These are phyloP conservation scores for Botrytis galanthina DNA, from an alignment of 2,329 filamentous ascomycete species.

Conservation along the genomic window DNA sequence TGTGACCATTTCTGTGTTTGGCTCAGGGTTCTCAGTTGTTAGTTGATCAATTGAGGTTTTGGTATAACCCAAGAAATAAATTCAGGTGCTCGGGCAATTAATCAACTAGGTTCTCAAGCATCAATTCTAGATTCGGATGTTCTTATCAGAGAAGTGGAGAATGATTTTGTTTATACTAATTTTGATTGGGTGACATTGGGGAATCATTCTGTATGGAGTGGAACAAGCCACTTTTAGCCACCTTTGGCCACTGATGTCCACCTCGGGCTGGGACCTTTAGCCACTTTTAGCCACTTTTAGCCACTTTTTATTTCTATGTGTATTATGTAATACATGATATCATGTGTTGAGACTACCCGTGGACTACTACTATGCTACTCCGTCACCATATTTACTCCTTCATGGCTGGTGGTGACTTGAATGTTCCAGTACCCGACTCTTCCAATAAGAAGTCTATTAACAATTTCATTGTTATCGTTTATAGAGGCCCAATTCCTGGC, in stretches of 20 bases:
- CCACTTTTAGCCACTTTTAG: neutral
- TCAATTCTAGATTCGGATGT: neutral
- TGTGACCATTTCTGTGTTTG: neutral
- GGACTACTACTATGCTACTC: neutral
- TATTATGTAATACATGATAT: slow-evolving; percentile 3
- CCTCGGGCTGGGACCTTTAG: no score
- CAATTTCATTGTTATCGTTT: neutral
- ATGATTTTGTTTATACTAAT: neutral
- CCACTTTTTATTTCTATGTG: neutral
- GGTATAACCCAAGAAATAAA: neutral
- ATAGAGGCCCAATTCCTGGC: neutral
- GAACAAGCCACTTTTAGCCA: neutral
- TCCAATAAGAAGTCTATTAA: neutral
- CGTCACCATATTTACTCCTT: neutral
- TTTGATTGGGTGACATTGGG: neutral
- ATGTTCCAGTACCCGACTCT: neutral
- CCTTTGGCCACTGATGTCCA: neutral
- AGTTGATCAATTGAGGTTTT: neutral
- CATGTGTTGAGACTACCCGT: neutral
- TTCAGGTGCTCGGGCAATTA: neutral
- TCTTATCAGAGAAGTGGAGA: neutral
- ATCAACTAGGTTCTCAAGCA: neutral
- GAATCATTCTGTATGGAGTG: neutral
- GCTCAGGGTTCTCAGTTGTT: neutral
- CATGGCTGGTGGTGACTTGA: neutral